Conservation (phyloP, 768 basidiomycete species). For the Gloeophyllum trabeum region DNA sequence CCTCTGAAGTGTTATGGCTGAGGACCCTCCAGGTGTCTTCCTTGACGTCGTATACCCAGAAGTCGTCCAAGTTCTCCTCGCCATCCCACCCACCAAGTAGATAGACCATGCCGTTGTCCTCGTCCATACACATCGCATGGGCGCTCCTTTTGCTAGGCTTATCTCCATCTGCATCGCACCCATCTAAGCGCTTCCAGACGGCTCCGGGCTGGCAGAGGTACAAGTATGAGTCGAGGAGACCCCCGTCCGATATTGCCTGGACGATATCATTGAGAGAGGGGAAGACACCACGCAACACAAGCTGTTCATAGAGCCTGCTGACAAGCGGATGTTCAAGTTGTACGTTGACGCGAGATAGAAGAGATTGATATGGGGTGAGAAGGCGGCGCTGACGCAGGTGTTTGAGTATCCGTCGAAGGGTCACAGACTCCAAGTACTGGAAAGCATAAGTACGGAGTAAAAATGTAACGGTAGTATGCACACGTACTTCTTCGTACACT, state of each 20-base stretch:
- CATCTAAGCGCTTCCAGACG: conserved; percentile 48
- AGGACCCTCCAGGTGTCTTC: conserved; percentile 52
- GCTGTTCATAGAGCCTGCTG: conserved; percentile 46
- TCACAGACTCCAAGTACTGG: conserved; percentile 56
- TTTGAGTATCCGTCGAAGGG: conserved; percentile 60
- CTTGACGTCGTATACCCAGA: conserved; percentile 61
- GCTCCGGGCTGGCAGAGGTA: conserved; percentile 46
- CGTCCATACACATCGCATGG: conserved; percentile 75
- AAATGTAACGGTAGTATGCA: conserved; percentile 1
- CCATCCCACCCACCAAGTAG: conserved; percentile 79
- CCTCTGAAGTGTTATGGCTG: conserved; percentile 39
- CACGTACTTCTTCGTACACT: conserved; percentile 52
- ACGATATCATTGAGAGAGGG: conserved; percentile 43
- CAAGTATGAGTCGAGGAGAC: conserved; percentile 54
- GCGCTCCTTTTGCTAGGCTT: conserved; percentile 61
- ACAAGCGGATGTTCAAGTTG: conserved; percentile 63
- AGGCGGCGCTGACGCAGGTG: conserved; percentile 70
- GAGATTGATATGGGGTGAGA: conserved; percentile 49
- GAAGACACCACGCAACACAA: conserved; percentile 65
- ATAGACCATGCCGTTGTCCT: conserved; percentile 50
- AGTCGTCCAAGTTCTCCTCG: conserved; percentile 59
- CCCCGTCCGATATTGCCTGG: conserved; percentile 32
- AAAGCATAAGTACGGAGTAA: neutral
- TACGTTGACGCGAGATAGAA: conserved; percentile 42
- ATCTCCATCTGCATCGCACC: conserved; percentile 55